Base-by-base conservation (phyloP, 192 early-diverging fungal species). In the Linnemannia elongata region DNA sequence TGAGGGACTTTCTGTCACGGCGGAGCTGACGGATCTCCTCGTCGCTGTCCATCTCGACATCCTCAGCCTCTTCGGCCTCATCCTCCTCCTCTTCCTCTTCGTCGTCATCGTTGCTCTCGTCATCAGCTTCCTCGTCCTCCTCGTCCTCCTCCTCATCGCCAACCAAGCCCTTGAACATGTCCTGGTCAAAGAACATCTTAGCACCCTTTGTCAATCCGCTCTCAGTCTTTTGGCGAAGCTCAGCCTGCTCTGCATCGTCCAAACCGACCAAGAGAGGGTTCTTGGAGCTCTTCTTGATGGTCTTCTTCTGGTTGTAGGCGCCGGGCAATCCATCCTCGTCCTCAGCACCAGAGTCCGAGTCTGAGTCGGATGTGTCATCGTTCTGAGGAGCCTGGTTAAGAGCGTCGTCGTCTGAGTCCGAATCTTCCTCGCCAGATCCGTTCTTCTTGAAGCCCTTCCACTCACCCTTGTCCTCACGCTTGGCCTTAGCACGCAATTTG, bases 141-240 rank as follows among this genome's bases (percentile, higher is more conserved):
- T 94, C 93, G 0, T 93, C 91, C 44, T 93, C 91, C 75, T 91
- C 88, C 33, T 92, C 91, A 7, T 89, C 82, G 1, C 85, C 77
- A 44, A 90, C 89, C 57, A 94, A 82, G 33, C 92, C 92, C 82
- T 97, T 94, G 89, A 99, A 99, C 27, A 98, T 81, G 1, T 96
- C 96, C 88, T 99, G 97, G 86, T 97, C 96, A 91, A 99, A 99
- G 91, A 98, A 99, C 88, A 97, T 91, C n/a, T 94, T 91, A 8
- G 98, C 97, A 20, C 94, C 94, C 49, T 94, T 96, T 4, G 95
- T 96, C 41, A 99, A 92, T 71, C 90, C 90, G 74, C 88, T 90
- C 30, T 83, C 75, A 3, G 84, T 92, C 72, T 88, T 87, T 41
- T 89, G 77, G 30, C 82, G 77, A 75, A 91, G 80, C 74, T 89